Evolutionary conservation across 1,284 basidiomycete species (phyloP).

Genomic region (Chondrostereum purpureum): DNA sequence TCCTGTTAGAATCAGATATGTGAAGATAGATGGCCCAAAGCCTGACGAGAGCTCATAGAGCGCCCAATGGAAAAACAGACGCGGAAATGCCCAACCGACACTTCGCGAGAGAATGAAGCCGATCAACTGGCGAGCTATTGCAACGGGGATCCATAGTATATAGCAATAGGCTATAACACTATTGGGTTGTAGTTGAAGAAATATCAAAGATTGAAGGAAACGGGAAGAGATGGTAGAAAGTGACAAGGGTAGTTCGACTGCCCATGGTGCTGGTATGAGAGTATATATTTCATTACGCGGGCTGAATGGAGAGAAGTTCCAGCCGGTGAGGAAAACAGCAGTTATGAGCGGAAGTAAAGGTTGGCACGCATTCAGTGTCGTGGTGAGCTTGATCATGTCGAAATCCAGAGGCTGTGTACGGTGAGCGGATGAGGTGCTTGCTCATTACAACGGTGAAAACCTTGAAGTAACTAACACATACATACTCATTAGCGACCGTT

Average conservation of each 20-base stretch:
- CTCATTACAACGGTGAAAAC: too few species aligned
- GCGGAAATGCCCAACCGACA: slow-evolving; percentile 33
- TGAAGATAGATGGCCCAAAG: slow-evolving; percentile 27
- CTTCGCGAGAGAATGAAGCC: slow-evolving; percentile 13
- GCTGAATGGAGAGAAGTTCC: neutral
- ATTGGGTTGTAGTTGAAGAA: neutral
- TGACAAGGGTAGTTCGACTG: neutral
- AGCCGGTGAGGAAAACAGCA: neutral
- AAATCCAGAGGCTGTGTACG: neutral
- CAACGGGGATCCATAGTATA: neutral
- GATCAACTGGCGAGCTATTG: neutral
- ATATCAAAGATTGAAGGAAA: neutral
- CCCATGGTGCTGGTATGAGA: neutral
- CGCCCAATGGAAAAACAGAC: slow-evolving; percentile 32
- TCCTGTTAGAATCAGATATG: slow-evolving; percentile 13
- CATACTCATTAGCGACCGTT: too few species aligned
- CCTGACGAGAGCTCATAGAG: slow-evolving; percentile 32
- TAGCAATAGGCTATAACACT: neutral
- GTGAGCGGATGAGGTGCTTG: too few species aligned
- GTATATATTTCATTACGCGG: neutral
- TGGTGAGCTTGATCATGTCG: neutral
- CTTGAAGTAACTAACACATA: too few species aligned
- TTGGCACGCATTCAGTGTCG: neutral
- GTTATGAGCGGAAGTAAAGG: neutral
- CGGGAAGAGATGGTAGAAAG: neutral